phyloP scores from a whole-genome alignment of 768 basidiomycete species.

The Termitomyces sp. region DNA sequence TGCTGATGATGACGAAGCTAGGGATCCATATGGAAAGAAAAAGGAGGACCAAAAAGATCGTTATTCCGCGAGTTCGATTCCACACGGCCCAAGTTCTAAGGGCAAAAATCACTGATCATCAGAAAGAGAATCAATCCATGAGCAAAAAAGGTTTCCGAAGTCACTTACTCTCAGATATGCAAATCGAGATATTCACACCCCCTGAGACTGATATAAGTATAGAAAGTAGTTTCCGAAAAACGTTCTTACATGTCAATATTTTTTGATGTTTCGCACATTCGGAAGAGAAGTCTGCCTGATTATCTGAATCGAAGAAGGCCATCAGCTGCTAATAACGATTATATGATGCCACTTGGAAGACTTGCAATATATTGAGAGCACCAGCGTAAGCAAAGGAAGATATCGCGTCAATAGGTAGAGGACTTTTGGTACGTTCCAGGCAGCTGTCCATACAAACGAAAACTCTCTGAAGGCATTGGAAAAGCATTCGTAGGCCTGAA shows the following conservation, averaged over 20 bases:
- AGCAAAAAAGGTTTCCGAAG: neutral
- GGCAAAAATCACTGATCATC: neutral
- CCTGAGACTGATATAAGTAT: neutral
- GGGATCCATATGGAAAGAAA: no score
- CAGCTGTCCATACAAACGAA: neutral
- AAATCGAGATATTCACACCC: neutral
- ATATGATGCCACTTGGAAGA: neutral
- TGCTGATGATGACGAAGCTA: no score
- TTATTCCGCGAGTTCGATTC: no score
- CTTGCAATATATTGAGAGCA: neutral
- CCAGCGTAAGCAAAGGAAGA: neutral
- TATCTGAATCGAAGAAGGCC: neutral
- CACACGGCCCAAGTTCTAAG: no score
- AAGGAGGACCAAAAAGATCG: no score
- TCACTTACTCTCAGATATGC: neutral
- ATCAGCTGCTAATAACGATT: neutral
- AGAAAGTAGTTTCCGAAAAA: neutral
- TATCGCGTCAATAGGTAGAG: neutral
- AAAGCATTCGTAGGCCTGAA: neutral
- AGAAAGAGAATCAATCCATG: neutral
- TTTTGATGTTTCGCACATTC: neutral
- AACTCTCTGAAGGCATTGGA: neutral
- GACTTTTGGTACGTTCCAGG: neutral
- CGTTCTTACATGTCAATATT: neutral
- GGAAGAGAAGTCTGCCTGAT: neutral